Evolutionary conservation across 139 green algal genomes (phyloP), one percentile per base, ranked within the genome.

Genomic region (Yamagishiella unicocca): DNA sequence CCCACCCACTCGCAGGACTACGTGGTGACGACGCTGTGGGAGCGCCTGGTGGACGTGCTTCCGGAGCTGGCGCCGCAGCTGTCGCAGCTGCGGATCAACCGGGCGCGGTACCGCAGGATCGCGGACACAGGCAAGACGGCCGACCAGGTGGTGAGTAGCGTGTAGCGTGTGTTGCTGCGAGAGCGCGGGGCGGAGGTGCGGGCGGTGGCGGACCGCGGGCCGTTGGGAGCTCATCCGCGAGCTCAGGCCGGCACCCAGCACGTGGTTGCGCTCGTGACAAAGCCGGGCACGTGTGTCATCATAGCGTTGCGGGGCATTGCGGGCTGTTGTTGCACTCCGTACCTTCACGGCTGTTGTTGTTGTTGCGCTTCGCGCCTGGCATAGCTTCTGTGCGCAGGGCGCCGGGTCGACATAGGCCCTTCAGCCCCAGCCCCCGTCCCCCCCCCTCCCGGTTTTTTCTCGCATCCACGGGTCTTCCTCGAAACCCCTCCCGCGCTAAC

Each of bases 1-100:
- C 33, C 74, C 21, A 21, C 31, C 2, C 2, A 2, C 50, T 22
- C 24, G 0, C 42, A 77, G 38, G 92, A 95, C 87, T 95, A 93
- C 77, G 89, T 96, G 37, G 93, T 93, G 35, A 73, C 53, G 25
- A 90, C 92, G 12, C 88, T 96, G 84, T 96, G 93, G 93, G 88
- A 93, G 83, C 85, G 90, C 35, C 73, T 95, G 83, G 89, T 78
- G 62, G 85, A 94, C 58, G 78, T 94, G 72, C 72, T 89, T 64
- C 90, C 90, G 22, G 70, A 86, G 42, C 75, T 93, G 77, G 82
- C 0, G 5, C 78, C 87, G 54, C 84, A 68, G 40, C 31, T 92
- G 67, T 27, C 62, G 21, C 72, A 80, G 45, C 85, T 92, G 78
- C 33, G 62, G 4, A 31, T 61, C 79, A 92, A 92, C 84, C 61